phyloP scores from a whole-genome alignment of 257 asterid species.

The Salvia rosmarinus region DNA sequence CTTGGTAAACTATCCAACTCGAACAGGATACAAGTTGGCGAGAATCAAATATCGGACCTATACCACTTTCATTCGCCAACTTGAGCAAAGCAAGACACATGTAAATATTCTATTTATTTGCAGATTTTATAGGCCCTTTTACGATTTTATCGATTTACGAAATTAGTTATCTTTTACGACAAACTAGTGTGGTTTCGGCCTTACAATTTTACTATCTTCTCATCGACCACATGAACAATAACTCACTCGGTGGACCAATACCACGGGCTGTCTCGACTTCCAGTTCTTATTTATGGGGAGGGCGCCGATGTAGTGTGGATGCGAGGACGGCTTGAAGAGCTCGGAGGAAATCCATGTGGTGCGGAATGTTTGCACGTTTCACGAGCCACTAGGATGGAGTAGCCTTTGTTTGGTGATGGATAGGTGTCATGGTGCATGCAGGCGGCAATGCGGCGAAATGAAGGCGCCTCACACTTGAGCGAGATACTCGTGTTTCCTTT shows the following conservation, averaged over 20 bases:
- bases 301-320: no score
- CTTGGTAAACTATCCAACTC: conserved; percentile 74
- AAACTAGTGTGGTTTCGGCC: conserved; percentile 22
- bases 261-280: conserved; percentile 81
- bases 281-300: conserved; percentile 62
- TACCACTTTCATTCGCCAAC: conserved; percentile 75
- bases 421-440: conserved; percentile 78
- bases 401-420: conserved; percentile 87
- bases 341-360: conserved; percentile 92
- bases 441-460: conserved; percentile 85
- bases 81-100: conserved; percentile 63
- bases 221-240: conserved; percentile 95
- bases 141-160: conserved; percentile 12
- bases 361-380: conserved; percentile 94
- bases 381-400: conserved; percentile 71
- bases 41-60: conserved; percentile 80
- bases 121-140: neutral
- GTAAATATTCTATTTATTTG: conserved; percentile 47
- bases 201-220: conserved; percentile 31
- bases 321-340: conserved; percentile 55
- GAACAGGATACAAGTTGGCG: conserved; percentile 84
- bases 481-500: conserved; percentile 76
- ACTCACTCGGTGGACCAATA: conserved; percentile 81
- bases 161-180: conserved; percentile 7
- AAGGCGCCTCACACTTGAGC: conserved; percentile 92